A percentile compares a stretch with the other conserved stretches of the same genome.
These are phyloP conservation scores for Candida methanosorbosa DNA, from an alignment of 805 yeast species.

Conservation along the genomic window DNA sequence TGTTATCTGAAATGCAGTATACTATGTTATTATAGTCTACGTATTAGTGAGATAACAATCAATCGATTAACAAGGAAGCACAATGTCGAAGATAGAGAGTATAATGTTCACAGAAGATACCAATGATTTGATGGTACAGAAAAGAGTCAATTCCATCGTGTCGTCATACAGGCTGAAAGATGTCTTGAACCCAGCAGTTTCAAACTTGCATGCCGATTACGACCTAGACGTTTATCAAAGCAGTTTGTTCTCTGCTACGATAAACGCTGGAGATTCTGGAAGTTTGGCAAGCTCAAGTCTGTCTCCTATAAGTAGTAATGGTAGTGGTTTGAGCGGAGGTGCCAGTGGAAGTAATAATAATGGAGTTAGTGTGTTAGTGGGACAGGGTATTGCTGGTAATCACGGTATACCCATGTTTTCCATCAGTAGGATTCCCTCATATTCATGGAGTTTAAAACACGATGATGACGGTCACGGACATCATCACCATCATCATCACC, in stretches of 20 bases:
- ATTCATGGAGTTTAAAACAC: conserved; percentile 23
- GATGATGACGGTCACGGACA: conserved; percentile 18
- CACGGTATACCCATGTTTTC: conserved; percentile 23
- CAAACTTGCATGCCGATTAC: conserved; percentile 12
- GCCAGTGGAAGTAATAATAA: conserved; percentile 9
- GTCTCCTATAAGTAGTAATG: background rate
- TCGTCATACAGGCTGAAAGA: conserved; percentile 14
- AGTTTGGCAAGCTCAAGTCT: background rate
- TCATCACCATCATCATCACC: background rate
- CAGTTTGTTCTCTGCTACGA: conserved; percentile 14
- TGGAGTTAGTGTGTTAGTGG: conserved; percentile 17
- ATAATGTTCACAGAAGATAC: conserved; percentile 12
- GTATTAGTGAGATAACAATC: no score
- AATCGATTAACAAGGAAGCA: no score
- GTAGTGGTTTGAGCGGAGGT: background rate
- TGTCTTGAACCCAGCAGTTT: conserved; percentile 7
- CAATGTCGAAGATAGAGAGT: no score
- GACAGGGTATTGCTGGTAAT: conserved; percentile 26
- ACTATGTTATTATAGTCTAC: no score
- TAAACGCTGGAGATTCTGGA: conserved; percentile 8
- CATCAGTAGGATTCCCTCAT: conserved; percentile 24
- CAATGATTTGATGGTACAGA: conserved; percentile 7
- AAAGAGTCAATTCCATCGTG: conserved; percentile 11
- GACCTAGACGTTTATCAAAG: conserved; percentile 13
- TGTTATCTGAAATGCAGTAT: no score